Percentiles rank a stretch among this genome's conserved stretches.
Evolutionary conservation across 106 monocot species (phyloP).

Genomic region (Dioscorea alata): DNA sequence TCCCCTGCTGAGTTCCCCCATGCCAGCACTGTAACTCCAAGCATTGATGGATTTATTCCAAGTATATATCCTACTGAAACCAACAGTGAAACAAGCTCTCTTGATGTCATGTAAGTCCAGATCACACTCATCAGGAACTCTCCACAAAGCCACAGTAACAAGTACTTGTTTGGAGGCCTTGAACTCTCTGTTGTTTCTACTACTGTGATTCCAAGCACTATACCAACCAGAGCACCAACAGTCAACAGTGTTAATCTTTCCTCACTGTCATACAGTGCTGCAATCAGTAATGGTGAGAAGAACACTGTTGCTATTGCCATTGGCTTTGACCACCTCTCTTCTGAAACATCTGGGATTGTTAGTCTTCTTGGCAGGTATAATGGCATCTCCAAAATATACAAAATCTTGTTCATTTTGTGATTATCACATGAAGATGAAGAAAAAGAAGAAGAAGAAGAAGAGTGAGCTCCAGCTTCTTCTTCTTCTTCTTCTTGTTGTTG

Average conservation of each 20-base stretch:
- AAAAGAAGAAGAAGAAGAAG: background rate
- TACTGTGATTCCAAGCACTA: constrained; percentile 18
- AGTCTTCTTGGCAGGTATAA: constrained; percentile 41
- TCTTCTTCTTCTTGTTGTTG: background rate
- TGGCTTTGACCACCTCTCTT: constrained; percentile 52
- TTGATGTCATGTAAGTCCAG: constrained; percentile 43
- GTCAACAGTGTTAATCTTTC: constrained; percentile 20
- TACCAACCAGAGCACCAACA: constrained; percentile 12
- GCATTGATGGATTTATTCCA: constrained; percentile 30
- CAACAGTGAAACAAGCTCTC: constrained; percentile 42
- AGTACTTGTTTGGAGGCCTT: constrained; percentile 22
- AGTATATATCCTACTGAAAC: constrained; percentile 33
- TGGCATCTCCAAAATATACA: constrained; percentile 29
- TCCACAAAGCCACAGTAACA: constrained; percentile 37
- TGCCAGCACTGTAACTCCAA: constrained; percentile 45
- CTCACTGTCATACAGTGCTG: constrained; percentile 22
- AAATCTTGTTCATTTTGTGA: background rate
- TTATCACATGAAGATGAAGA: background rate
- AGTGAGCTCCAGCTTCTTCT: constrained; percentile 1
- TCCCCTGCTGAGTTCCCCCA: constrained; percentile 68
- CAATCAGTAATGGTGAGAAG: constrained; percentile 31
- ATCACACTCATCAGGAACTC: constrained; percentile 54
- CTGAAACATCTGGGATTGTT: constrained; percentile 37
- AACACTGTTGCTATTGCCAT: constrained; percentile 27
- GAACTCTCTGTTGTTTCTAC: constrained; percentile 14